Conservation (phyloP, 2,329 filamentous ascomycete genomes). For the Lasiodiplodia sp. region DNA sequence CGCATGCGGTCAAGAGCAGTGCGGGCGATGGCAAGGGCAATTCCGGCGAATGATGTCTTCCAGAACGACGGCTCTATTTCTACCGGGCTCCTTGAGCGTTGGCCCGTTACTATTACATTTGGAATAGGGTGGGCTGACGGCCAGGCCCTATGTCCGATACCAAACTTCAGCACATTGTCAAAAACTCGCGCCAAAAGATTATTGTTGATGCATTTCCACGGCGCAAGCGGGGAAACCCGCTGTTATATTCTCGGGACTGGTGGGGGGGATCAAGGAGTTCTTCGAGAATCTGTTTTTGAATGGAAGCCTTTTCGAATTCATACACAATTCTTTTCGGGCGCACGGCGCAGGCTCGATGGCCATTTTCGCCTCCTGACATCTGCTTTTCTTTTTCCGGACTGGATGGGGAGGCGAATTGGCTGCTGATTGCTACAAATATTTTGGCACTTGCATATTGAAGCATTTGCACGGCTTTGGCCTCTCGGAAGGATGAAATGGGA, state of each 20-base stretch:
- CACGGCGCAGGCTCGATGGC: not conserved
- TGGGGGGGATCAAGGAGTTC: not conserved
- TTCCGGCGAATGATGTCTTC: slow-evolving; percentile 3
- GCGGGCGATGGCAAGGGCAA: slow-evolving; percentile 25
- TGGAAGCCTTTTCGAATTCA: slow-evolving; percentile 15
- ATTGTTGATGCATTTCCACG: slow-evolving; percentile 18
- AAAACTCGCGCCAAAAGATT: slow-evolving; percentile 14
- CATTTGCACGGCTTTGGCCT: not conserved
- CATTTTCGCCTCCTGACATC: not conserved
- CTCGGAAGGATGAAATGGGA: not conserved
- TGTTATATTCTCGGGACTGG: slow-evolving; percentile 1
- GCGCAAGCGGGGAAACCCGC: slow-evolving; percentile 19
- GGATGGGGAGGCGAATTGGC: not conserved
- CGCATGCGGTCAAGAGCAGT: slow-evolving; percentile 46
- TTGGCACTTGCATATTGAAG: not conserved
- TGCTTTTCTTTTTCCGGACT: not conserved
- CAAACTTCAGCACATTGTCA: not conserved
- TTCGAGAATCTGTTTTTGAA: slow-evolving; percentile 16
- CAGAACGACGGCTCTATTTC: not conserved
- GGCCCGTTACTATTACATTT: not conserved
- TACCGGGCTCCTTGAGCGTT: not conserved
- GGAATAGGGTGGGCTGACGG: not conserved
- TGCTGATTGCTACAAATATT: not conserved
- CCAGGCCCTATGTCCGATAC: not conserved
- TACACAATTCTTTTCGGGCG: slow-evolving; percentile 2